Conservation (phyloP, 176 grass and related monocot genomes). For the Aegilops sharonensis region DNA sequence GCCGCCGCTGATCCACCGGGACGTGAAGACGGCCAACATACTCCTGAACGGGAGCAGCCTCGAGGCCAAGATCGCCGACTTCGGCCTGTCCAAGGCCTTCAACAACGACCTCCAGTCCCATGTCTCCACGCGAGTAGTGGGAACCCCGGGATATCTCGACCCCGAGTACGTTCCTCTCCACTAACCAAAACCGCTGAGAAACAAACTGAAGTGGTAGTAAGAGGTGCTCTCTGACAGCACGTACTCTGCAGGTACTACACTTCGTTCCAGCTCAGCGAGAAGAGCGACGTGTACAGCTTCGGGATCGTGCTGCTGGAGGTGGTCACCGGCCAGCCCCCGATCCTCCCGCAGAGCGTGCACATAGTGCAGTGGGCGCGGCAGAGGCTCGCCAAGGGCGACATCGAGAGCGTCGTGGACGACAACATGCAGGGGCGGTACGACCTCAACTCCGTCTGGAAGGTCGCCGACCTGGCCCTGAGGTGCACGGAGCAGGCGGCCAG, state of each 20-base stretch:
- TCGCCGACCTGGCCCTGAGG: constrained; percentile 35
- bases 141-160: constrained; percentile 58
- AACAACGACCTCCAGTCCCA: constrained; percentile 36
- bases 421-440: constrained; percentile 48
- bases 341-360: constrained; percentile 23
- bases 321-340: constrained; percentile 34
- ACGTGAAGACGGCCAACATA: constrained; percentile 60
- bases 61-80: constrained; percentile 61
- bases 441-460: constrained; percentile 63
- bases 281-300: constrained; percentile 62
- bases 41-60: constrained; percentile 41
- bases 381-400: constrained; percentile 50
- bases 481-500: constrained; percentile 28
- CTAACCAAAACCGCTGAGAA: neutral
- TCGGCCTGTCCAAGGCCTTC: constrained; percentile 54
- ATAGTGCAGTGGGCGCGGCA: constrained; percentile 45
- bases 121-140: constrained; percentile 39
- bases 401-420: constrained; percentile 46
- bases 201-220: neutral
- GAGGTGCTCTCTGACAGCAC: neutral
- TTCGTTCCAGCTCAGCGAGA: constrained; percentile 45
- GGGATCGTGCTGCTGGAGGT: constrained; percentile 56
- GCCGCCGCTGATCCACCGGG: constrained; percentile 45
- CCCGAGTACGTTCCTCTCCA: constrained; percentile 40
- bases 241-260: constrained; percentile 37